These are phyloP conservation scores for Cryptococcus hybrid DNA, from an alignment of 1,284 basidiomycete genomes.

Conservation along the genomic window DNA sequence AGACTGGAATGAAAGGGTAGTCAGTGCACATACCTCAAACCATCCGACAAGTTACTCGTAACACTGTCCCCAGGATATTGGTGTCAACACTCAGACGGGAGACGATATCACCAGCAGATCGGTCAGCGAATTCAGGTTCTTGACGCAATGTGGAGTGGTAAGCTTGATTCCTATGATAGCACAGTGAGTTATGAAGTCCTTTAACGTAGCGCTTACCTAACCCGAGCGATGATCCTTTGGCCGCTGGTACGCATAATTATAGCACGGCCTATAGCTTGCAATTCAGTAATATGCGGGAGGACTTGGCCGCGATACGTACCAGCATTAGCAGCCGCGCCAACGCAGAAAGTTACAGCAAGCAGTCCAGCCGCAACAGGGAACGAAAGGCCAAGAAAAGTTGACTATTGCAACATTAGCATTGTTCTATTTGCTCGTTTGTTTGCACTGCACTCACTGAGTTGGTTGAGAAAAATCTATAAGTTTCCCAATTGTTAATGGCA, in stretches of 20 bases:
- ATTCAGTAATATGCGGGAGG: background rate
- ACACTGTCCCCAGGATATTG: conserved; percentile 94
- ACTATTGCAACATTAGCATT: conserved; percentile 49
- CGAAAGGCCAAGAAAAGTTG: conserved; percentile 72
- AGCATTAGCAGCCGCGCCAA: conserved; percentile 85
- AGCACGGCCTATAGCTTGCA: conserved; percentile 58
- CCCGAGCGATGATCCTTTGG: conserved; percentile 85
- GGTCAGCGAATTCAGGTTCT: conserved; percentile 90
- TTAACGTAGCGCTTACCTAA: conserved; percentile 55
- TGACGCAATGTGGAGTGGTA: conserved; percentile 80
- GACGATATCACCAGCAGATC: conserved; percentile 90
- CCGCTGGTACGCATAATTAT: conserved; percentile 87
- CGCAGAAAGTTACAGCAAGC: conserved; percentile 76
- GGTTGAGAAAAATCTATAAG: conserved; percentile 88
- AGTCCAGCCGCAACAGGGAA: conserved; percentile 75
- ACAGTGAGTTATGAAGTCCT: background rate
- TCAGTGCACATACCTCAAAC: conserved; percentile 57
- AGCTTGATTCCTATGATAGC: conserved; percentile 58
- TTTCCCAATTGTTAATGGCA: conserved; percentile 86
- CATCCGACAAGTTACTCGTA: conserved; percentile 89
- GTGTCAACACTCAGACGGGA: conserved; percentile 89
- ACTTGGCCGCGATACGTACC: conserved; percentile 12
- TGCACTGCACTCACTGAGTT: conserved; percentile 59
- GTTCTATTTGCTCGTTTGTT: background rate
- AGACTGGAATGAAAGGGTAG: background rate